Evolutionary conservation across 164 flowering plant species (phyloP).

Genomic region (Nymphaea thermarum): DNA sequence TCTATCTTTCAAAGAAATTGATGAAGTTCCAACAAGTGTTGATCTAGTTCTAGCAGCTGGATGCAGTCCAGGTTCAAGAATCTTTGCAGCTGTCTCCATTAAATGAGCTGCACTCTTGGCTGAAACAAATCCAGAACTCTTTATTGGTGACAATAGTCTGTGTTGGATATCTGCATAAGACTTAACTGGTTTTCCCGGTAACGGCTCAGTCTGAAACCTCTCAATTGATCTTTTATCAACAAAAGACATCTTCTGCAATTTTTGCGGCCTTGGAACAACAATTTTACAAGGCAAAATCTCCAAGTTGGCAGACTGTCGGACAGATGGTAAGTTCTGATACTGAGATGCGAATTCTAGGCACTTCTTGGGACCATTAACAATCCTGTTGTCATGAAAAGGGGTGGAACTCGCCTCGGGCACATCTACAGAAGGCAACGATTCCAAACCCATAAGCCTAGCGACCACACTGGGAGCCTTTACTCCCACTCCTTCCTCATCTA

Average conservation of each 20-base stretch:
- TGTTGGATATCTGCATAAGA: constrained; percentile 59
- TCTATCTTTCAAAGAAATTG: constrained; percentile 24
- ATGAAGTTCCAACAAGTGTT: constrained; percentile 28
- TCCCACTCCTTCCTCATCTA: constrained; percentile 65
- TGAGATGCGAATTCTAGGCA: constrained; percentile 26
- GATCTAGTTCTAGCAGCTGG: constrained; percentile 19
- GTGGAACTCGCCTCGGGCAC: constrained; percentile 39
- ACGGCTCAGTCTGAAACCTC: constrained; percentile 64
- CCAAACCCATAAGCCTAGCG: constrained; percentile 95
- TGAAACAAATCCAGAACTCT: constrained; percentile 45
- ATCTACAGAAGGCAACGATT: constrained; percentile 62
- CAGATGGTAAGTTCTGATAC: constrained; percentile 18
- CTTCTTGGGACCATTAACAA: constrained; percentile 22
- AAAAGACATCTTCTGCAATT: constrained; percentile 11
- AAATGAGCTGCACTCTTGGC: constrained; percentile 58
- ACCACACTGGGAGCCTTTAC: constrained; percentile 71
- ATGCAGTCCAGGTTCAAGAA: constrained; percentile 51
- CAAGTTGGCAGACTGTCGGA: constrained; percentile 16
- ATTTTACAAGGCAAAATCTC: constrained; percentile 20
- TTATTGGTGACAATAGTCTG: constrained; percentile 81
- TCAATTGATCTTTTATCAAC: constrained; percentile 32
- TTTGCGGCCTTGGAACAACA: constrained; percentile 34
- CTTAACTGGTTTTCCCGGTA: constrained; percentile 80
- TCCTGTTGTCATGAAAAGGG: constrained; percentile 21
- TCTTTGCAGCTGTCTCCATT: constrained; percentile 87